Percentiles rank a stretch among this genome's conserved stretches.
Evolutionary conservation across 2,329 filamentous ascomycete genomes (phyloP).

Genomic region (Hymenoscyphus linearis): DNA sequence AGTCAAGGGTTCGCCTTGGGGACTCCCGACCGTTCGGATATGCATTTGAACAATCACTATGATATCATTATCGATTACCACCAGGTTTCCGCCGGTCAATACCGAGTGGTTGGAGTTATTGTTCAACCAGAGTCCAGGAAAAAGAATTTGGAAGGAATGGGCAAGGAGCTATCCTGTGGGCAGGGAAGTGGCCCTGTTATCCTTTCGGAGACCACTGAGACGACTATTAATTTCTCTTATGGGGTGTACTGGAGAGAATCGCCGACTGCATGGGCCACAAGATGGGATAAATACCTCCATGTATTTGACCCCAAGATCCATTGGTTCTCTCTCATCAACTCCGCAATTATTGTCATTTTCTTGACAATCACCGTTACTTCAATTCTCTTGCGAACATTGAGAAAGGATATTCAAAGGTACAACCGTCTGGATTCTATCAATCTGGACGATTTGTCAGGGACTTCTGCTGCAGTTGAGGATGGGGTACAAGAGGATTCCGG

Average conservation of each 20-base stretch:
- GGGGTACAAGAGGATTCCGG: constrained; percentile 96
- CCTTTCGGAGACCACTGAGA: constrained; percentile 59
- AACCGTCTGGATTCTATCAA: constrained; percentile 90
- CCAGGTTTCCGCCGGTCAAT: constrained; percentile 64
- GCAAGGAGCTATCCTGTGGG: constrained; percentile 49
- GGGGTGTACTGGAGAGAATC: constrained; percentile 86
- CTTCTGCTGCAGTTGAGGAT: constrained; percentile 72
- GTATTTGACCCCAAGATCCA: constrained; percentile 98
- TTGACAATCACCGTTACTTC: constrained; percentile 86
- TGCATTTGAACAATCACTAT: constrained; percentile 86
- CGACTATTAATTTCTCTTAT: constrained; percentile 80
- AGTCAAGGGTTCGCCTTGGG: constrained; percentile 87
- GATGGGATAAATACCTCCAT: constrained; percentile 98
- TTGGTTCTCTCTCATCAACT: constrained; percentile 98
- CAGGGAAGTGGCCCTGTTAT: constrained; percentile 51
- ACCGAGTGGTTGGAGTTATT: constrained; percentile 85
- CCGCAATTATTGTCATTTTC: constrained; percentile 89
- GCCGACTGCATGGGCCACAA: constrained; percentile 83
- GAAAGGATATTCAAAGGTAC: constrained; percentile 94
- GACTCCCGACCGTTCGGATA: constrained; percentile 48
- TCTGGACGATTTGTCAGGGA: constrained; percentile 81
- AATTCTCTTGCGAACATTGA: constrained; percentile 81
- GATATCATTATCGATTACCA: constrained; percentile 94
- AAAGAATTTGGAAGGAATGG: constrained; percentile 41
- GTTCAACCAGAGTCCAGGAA: constrained; percentile 72